These are phyloP conservation scores for barley (Hordeum vulgare) DNA, from an alignment of 176 grass and related monocot species.

Conservation along the genomic window MorexV3_pseudomolecules_assembly NC_058520.1:562966286-562966785, in stretches of 20 bases:
- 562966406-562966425: conserved; percentile 96
- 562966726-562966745: conserved; percentile 95
- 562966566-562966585: not conserved
- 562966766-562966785: not conserved
- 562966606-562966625: not conserved
- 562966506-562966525: not conserved
- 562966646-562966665: conserved; percentile 33
- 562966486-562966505: not conserved
- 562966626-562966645: conserved; percentile 48
- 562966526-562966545: not conserved
- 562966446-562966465: conserved; percentile 88
- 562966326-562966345: too few relatives aligned
- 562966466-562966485: conserved; percentile 35
- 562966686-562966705: conserved; percentile 92
- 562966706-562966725: conserved; percentile 98
- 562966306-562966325: too few relatives aligned
- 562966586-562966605: not conserved
- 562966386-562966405: conserved; percentile 59
- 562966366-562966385: not conserved
- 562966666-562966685: conserved; percentile 42
- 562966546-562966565: conserved; percentile 10
- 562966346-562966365: too few relatives aligned
- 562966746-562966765: not conserved
- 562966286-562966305: too few relatives aligned
- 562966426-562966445: conserved; percentile 96